Evolutionary conservation across 305 asterid genomes (phyloP).

Genomic region (Plantago rigida): DNA sequence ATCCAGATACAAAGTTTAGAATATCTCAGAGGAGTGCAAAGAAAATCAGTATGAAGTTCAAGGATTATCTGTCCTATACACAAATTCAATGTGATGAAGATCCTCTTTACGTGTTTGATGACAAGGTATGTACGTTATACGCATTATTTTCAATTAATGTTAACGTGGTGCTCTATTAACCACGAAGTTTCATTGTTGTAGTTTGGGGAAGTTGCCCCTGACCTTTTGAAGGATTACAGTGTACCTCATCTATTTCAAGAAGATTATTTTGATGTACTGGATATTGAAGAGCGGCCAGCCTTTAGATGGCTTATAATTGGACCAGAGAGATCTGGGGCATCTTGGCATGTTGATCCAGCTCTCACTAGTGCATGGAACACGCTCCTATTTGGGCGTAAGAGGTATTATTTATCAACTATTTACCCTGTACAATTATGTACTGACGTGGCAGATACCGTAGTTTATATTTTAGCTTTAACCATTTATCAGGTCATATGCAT

Average conservation of each 20-base stretch:
- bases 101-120: constrained; percentile 86
- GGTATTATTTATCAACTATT: constrained; percentile 34
- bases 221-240: constrained; percentile 66
- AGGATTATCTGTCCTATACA: constrained; percentile 69
- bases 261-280: constrained; percentile 84
- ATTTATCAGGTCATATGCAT: neutral
- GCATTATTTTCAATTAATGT: constrained; percentile 23
- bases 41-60: constrained; percentile 64
- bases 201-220: constrained; percentile 88
- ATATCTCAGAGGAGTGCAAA: constrained; percentile 74
- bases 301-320: constrained; percentile 90
- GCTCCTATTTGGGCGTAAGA: constrained; percentile 84
- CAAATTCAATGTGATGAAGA: constrained; percentile 92
- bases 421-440: constrained; percentile 1
- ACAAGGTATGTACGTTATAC: constrained; percentile 46
- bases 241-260: constrained; percentile 80
- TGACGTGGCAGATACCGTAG: constrained; percentile 15
- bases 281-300: constrained; percentile 68
- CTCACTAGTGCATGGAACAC: constrained; percentile 99
- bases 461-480: neutral
- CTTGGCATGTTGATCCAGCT: constrained; percentile 99
- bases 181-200: constrained; percentile 33
- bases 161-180: constrained; percentile 18
- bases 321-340: constrained; percentile 97
- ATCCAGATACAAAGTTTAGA: constrained; percentile 61